phyloP scores from a whole-genome alignment of 345 rosid genomes.

The Kernera saxatilis region DNA sequence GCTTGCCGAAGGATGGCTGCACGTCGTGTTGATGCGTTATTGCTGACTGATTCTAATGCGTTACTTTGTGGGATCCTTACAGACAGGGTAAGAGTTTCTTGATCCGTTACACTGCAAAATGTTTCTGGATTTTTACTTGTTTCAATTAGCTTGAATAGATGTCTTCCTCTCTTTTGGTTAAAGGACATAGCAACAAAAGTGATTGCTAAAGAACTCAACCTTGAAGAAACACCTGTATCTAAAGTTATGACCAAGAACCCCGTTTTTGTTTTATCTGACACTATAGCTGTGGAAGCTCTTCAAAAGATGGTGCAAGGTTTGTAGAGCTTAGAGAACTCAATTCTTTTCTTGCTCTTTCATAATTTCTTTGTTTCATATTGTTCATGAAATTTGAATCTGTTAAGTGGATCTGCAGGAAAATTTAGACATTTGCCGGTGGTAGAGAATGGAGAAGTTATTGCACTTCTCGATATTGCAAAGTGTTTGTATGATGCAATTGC shows the following conservation, averaged over 20 bases:
- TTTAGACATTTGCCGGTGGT: constrained; percentile 99
- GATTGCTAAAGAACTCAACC: constrained; percentile 64
- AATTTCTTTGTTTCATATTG: not conserved
- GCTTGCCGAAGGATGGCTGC: constrained; percentile 96
- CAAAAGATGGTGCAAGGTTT: constrained; percentile 99
- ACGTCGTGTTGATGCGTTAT: constrained; percentile 87
- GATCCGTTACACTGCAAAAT: not conserved
- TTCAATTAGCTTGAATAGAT: not conserved
- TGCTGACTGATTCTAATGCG: constrained; percentile 87
- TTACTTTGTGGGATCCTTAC: constrained; percentile 97
- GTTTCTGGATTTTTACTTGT: not conserved
- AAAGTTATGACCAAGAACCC: constrained; percentile 96
- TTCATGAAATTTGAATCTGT: constrained; percentile 7
- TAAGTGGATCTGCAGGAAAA: constrained; percentile 54
- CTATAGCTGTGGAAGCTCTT: constrained; percentile 93
- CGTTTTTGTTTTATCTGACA: constrained; percentile 85
- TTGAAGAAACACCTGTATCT: constrained; percentile 82
- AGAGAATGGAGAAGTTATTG: constrained; percentile 96
- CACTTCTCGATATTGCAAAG: constrained; percentile 93
- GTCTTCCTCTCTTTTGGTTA: not conserved
- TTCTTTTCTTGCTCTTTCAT: not conserved
- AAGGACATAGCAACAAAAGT: constrained; percentile 92
- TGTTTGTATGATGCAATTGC: constrained; percentile 99
- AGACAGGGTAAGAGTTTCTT: constrained; percentile 53
- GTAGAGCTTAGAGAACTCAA: constrained; percentile 16